Evolutionary conservation across 176 grass and related monocot species (phyloP), one percentile per base, ranked within the genome.

Genomic region (Eleusine indica): DNA sequence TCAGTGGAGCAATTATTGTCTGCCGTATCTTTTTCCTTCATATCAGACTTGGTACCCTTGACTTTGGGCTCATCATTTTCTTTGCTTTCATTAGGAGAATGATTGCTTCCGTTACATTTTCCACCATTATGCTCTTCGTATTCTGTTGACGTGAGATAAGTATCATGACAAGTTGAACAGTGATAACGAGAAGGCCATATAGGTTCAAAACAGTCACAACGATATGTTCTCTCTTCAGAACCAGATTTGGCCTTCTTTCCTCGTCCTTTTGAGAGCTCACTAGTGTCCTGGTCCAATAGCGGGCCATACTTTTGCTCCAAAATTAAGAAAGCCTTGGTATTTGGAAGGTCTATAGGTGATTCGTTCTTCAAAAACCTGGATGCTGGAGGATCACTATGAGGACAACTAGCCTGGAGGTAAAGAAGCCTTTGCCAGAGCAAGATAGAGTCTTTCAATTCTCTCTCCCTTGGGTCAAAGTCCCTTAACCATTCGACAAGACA

Each of bases 191-290:
- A 93, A 95, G 91, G 87, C 91, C 89, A 95, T 77, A 92, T 49
- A 69, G 89, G 89, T 79, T 98, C 96, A 54, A 98, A 92, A 80
- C 93, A 98, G 84, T 95, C 87, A 14, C 96, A 95, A 67, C 83
- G 92, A 73, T 88, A 88, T 60, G 88, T 72, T 88, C 75, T 97
- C 78, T 89, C 92, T 74, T 94, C 92, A 86, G 73, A 80, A 81
- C 69, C 85, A 18, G 74, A 52, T 80, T 94, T 91, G 74, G 60
- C 73, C 39, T 94, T 97, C 82, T 65, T 93, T 76, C 80, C 91
- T 73, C 54, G 85, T 75, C 40, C 89, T 90, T 87, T 97, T 35
- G 82, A 83, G 22, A 84, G 71, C 81, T 97, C 92, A 86, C 74
- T 89, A 42, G 73, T 77, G 49, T 94, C 92, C 30, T 86, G 79